These are phyloP conservation scores for Volvariella surrecta DNA, from an alignment of 1,284 basidiomycete species.

Conservation along the genomic window DNA sequence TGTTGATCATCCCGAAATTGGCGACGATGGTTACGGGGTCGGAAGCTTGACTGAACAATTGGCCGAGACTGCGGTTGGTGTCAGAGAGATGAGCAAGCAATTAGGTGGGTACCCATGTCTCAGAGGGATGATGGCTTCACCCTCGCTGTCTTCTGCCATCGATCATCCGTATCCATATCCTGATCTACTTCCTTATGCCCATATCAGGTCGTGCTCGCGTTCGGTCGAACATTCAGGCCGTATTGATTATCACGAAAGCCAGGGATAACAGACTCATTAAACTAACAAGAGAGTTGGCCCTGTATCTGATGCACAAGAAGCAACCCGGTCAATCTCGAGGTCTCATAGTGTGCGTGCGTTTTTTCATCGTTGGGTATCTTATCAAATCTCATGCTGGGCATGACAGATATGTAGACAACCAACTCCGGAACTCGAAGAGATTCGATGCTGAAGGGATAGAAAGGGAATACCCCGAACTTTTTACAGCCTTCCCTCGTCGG, in stretches of 20 bases:
- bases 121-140: conserved; percentile 9
- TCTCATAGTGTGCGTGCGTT: conserved; percentile 55
- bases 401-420: conserved; percentile 87
- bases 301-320: conserved; percentile 88
- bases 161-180: too few species aligned
- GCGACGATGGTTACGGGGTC: conserved; percentile 55
- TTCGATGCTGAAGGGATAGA: conserved; percentile 91
- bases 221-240: conserved; percentile 83
- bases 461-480: conserved; percentile 83
- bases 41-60: conserved; percentile 85
- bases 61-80: conserved; percentile 94
- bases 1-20: conserved; percentile 23
- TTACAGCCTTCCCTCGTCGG: conserved; percentile 69
- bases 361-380: too few species aligned
- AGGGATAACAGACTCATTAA: conserved; percentile 95
- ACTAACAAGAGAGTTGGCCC: conserved; percentile 87
- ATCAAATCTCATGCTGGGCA: background rate
- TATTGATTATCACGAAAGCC: conserved; percentile 97
- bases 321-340: conserved; percentile 55
- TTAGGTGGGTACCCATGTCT: conserved; percentile 56
- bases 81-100: conserved; percentile 98
- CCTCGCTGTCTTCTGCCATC: conserved; percentile 14
- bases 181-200: conserved; percentile 6
- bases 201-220: conserved; percentile 82
- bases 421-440: conserved; percentile 85